Conservation (phyloP, 768 basidiomycete genomes). For the Mycena polygramma region DNA sequence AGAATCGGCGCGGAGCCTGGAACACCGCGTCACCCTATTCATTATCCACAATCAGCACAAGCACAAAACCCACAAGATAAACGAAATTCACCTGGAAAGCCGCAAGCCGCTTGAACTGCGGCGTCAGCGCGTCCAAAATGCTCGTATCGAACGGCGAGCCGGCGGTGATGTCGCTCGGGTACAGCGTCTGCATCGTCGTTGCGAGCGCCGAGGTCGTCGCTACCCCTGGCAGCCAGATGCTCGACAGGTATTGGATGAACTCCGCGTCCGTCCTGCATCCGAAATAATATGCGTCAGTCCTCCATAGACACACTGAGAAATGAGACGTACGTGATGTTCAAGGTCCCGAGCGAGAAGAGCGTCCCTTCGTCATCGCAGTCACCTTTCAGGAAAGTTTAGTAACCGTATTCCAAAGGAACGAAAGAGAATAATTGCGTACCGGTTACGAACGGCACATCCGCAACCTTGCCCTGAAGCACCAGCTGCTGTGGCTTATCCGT, state of each 20-base stretch:
- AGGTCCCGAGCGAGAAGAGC: constrained; percentile 58
- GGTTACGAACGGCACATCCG: constrained; percentile 63
- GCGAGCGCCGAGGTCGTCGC: constrained; percentile 34
- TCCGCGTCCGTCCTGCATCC: constrained; percentile 31
- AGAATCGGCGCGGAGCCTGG: constrained; percentile 65
- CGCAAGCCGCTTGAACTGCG: constrained; percentile 66
- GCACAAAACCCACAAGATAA: constrained; percentile 13
- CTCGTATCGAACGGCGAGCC: constrained; percentile 67
- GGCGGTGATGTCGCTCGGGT: constrained; percentile 52
- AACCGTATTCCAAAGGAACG: neutral
- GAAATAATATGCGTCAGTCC: neutral
- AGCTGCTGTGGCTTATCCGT: constrained; percentile 57
- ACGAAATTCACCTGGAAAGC: constrained; percentile 49
- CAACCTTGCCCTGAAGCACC: constrained; percentile 57
- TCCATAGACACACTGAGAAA: neutral
- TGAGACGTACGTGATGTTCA: constrained; percentile 62
- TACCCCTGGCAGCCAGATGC: constrained; percentile 40
- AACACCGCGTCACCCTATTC: constrained; percentile 59
- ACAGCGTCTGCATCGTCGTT: constrained; percentile 43
- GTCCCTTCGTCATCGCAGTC: constrained; percentile 75
- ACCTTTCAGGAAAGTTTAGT: constrained; percentile 50
- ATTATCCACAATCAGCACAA: neutral
- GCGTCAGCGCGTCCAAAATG: constrained; percentile 52
- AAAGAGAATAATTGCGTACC: constrained; percentile 43
- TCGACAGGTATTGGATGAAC: constrained; percentile 36